These are phyloP conservation scores for Coemansia nantahalensis DNA, from an alignment of 192 early-diverging fungal species.

Conservation along the genomic window DNA sequence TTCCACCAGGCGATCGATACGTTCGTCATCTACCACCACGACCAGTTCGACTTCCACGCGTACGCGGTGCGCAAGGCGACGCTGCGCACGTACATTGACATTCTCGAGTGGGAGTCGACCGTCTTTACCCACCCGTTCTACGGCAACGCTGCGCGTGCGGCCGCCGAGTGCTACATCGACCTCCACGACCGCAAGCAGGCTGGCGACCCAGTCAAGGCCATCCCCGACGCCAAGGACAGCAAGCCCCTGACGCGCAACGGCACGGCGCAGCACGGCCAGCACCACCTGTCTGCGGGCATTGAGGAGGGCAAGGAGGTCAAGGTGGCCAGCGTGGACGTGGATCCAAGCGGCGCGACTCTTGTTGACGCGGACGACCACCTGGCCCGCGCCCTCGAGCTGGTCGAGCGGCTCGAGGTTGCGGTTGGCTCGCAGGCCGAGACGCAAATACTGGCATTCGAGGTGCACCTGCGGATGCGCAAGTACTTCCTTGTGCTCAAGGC, in stretches of 20 bases:
- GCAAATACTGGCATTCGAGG: slow-evolving; percentile 38
- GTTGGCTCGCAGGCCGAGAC: slow-evolving; percentile 22
- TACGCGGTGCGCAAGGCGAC: slow-evolving; percentile 91
- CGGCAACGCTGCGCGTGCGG: slow-evolving; percentile 69
- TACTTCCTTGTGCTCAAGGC: slow-evolving; percentile 51
- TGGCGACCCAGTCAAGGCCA: slow-evolving; percentile 32
- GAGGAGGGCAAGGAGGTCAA: slow-evolving; percentile 58
- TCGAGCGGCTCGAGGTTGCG: slow-evolving; percentile 61
- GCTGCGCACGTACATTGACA: slow-evolving; percentile 78
- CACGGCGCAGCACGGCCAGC: slow-evolving; percentile 58
- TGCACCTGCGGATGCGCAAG: slow-evolving; percentile 52
- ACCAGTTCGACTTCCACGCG: slow-evolving; percentile 95
- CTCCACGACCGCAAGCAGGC: slow-evolving; percentile 49
- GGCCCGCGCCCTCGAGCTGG: slow-evolving; percentile 72
- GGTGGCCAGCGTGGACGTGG: slow-evolving; percentile 45
- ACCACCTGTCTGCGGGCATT: slow-evolving; percentile 39
- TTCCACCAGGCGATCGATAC: slow-evolving; percentile 79
- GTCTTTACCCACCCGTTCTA: slow-evolving; percentile 71
- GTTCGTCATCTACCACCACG: slow-evolving; percentile 83
- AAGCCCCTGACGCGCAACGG: slow-evolving; percentile 53
- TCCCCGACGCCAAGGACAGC: slow-evolving; percentile 12
- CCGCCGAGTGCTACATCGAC: slow-evolving; percentile 60
- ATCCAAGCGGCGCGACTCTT: slow-evolving; percentile 40
- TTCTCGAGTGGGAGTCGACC: slow-evolving; percentile 76
- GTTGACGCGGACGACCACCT: slow-evolving; percentile 65